Conservation (phyloP, 306 rosid genomes). For the Fagus crenata region DNA sequence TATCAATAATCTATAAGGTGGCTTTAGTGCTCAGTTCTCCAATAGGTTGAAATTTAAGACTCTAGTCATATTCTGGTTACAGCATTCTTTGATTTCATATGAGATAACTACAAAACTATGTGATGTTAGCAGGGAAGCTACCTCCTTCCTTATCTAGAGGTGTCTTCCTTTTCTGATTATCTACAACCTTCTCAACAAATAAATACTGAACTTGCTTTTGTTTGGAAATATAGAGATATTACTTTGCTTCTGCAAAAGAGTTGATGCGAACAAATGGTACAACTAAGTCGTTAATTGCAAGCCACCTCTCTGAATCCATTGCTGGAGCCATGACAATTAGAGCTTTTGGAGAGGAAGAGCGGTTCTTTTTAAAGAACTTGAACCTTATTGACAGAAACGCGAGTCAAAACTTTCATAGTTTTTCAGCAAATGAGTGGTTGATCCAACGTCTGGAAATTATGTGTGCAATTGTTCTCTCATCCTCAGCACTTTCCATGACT, state of each 20-base stretch:
- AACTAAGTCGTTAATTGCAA: conserved; percentile 34
- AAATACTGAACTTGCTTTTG: neutral
- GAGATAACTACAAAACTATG: neutral
- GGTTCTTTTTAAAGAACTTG: conserved; percentile 13
- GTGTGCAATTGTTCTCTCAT: conserved; percentile 33
- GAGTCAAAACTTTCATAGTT: conserved; percentile 18
- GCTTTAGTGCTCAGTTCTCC: neutral
- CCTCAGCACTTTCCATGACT: conserved; percentile 23
- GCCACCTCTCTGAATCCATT: conserved; percentile 30
- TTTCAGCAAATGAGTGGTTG: conserved; percentile 41
- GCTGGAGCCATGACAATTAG: conserved; percentile 38
- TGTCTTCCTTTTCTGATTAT: no score
- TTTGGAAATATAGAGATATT: conserved; percentile 15
- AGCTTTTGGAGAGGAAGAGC: conserved; percentile 32
- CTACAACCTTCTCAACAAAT: no score
- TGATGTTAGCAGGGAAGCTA: neutral
- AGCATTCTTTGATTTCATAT: neutral
- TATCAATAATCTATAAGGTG: neutral
- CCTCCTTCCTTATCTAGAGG: neutral
- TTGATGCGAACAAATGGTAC: conserved; percentile 38
- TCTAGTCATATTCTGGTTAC: neutral
- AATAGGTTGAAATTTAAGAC: no score
- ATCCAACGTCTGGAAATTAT: conserved; percentile 29
- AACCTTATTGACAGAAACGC: conserved; percentile 32
- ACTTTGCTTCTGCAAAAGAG: conserved; percentile 33